Evolutionary conservation across 495 filamentous ascomycete genomes (phyloP), one percentile per base, ranked within the genome.

Genomic region (Annulohypoxylon bovei): DNA sequence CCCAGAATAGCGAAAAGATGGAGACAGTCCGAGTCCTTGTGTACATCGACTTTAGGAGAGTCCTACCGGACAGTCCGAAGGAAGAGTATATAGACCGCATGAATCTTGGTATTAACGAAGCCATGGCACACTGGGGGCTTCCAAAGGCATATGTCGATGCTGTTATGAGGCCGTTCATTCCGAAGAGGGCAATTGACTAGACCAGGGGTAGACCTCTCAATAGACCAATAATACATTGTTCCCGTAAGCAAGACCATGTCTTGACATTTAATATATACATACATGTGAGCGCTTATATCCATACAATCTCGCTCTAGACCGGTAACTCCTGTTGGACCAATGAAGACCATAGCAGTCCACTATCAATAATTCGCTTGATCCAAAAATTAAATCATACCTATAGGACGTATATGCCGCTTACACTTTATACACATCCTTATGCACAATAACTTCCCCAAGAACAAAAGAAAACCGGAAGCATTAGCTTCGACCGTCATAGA

Each of bases 41-140:
- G 20, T 84, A 84, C 52, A 69, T 84, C 53, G 78, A 83, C 58
- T 66, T 62, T 33, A n/a, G 75, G 40, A 52, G 71, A 4, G 39
- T 58, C 8, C 35, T 25, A 9, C 71, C 74, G 0, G 66, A 65
- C 4, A 37, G 1, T 27, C 76, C 81, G 2, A 62, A 60, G 20
- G 37, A 35, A 0, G 81, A 83, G 65, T 82, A 83, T 32, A 68
- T 82, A 16, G 58, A 64, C 9, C 74, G 82, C 9, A 82, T 84
- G 77, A 80, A 80, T 39, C 32, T 39, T 27, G 81, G 79, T 1
- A 76, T 81, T 5, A 11, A 71, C 1, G 80, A 84, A n/a, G 80
- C 81, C 27, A 46, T 73, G 37, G 20, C n/a, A 58, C 58, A 70
- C 6, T 77, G 75, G 65, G 75, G 75, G 1, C 52, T 84, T 33